Evolutionary conservation across 2,329 filamentous ascomycete genomes (phyloP).

Genomic region (Remersonia thermophila): DNA sequence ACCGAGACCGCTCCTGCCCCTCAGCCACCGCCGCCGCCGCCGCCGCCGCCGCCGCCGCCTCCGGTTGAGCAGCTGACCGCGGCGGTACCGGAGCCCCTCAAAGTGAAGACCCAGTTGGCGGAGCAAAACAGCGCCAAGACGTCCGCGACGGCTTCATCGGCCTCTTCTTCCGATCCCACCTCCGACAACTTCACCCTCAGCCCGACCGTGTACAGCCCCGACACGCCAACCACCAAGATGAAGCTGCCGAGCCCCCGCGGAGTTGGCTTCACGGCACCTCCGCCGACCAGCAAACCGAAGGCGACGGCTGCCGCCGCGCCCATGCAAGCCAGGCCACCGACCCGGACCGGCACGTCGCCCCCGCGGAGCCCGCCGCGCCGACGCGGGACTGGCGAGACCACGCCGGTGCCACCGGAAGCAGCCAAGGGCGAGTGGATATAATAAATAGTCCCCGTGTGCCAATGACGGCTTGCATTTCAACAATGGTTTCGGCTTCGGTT

Average conservation of each 20-base stretch:
- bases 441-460: no score
- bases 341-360: conserved; percentile 2
- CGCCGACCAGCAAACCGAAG: conserved; percentile 7
- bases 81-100: no score
- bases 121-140: conserved; percentile 16
- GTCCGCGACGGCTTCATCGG: no score
- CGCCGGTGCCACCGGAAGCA: conserved; percentile 6
- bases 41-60: neutral
- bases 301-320: no score
- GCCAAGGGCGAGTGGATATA: conserved; percentile 23
- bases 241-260: neutral
- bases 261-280: conserved; percentile 22
- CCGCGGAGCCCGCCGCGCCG: conserved; percentile 11
- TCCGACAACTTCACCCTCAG: conserved; percentile 27
- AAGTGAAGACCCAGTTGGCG: neutral
- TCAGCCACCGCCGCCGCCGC: neutral
- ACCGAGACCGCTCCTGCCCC: neutral
- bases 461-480: no score
- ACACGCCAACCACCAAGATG: conserved; percentile 21
- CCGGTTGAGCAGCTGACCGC: no score
- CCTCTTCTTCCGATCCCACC: no score
- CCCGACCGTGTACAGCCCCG: conserved; percentile 40
- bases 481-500: no score
- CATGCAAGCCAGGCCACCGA: no score
- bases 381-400: conserved; percentile 10